Evolutionary conservation across 305 asterid species (phyloP).

Genomic region (Plantago rigida): DNA sequence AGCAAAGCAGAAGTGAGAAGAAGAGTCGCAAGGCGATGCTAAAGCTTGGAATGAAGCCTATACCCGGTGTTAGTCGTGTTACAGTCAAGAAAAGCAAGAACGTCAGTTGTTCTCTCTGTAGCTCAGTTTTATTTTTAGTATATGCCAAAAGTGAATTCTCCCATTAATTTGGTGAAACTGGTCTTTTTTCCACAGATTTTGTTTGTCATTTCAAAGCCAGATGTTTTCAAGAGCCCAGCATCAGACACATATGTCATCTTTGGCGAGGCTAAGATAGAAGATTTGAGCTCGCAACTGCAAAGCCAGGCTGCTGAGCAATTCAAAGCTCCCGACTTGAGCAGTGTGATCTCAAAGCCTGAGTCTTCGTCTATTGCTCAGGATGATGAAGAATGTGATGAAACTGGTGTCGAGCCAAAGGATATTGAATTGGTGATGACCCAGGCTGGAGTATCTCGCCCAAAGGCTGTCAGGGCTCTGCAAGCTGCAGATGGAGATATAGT

Average conservation of each 20-base stretch:
- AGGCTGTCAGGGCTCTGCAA: conserved; percentile 36
- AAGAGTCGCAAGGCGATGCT: conserved; percentile 68
- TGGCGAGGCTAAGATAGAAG: conserved; percentile 45
- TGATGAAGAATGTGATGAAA: conserved; percentile 37
- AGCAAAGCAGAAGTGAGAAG: conserved; percentile 63
- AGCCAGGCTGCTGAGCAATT: conserved; percentile 43
- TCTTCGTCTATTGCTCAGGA: conserved; percentile 27
- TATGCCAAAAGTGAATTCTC: neutral
- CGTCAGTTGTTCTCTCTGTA: neutral
- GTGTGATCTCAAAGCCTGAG: conserved; percentile 29
- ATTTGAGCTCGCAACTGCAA: conserved; percentile 42
- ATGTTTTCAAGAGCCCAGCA: conserved; percentile 39
- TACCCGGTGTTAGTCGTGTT: conserved; percentile 52
- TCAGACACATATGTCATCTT: conserved; percentile 38
- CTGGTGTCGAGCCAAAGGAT: conserved; percentile 39
- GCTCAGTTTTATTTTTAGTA: neutral
- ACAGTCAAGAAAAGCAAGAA: conserved; percentile 49
- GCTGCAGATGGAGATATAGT: conserved; percentile 38
- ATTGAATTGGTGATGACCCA: conserved; percentile 43
- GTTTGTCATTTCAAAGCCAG: conserved; percentile 41
- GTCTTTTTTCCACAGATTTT: conserved; percentile 25
- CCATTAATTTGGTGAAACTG: too few relatives aligned
- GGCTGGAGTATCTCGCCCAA: conserved; percentile 35
- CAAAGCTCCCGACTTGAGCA: conserved; percentile 34
- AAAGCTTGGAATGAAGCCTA: conserved; percentile 58